Percentiles rank a stretch among this genome's conserved stretches.
Evolutionary conservation across 192 early-diverging fungal species (phyloP).

Genomic region (Coemansia sp.): DNA sequence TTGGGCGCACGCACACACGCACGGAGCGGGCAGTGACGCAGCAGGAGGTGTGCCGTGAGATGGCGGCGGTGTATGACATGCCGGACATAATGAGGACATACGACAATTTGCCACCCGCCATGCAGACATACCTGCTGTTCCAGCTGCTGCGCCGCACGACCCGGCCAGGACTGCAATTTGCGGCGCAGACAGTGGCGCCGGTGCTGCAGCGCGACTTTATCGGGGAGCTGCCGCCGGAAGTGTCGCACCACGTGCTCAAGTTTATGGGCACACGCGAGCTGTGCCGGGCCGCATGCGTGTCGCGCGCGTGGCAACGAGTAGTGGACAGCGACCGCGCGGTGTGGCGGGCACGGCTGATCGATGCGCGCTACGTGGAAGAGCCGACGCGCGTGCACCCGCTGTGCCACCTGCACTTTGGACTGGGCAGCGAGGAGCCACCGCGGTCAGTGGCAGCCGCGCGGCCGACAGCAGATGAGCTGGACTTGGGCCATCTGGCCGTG

Average conservation of each 20-base stretch:
- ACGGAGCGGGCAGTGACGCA: conserved; percentile 8
- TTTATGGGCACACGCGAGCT: conserved; percentile 81
- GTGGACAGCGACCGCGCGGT: conserved; percentile 66
- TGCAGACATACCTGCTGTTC: conserved; percentile 87
- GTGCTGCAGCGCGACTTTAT: conserved; percentile 91
- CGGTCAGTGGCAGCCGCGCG: conserved; percentile 8
- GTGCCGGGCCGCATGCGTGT: conserved; percentile 78
- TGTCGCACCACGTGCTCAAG: conserved; percentile 72
- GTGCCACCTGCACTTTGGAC: conserved; percentile 44
- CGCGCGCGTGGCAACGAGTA: conserved; percentile 71
- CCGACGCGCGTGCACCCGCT: conserved; percentile 32
- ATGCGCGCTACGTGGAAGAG: conserved; percentile 35
- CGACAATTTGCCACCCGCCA: conserved; percentile 68
- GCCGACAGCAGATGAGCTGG: conserved; percentile 29
- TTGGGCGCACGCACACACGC: conserved; percentile 10
- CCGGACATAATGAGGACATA: conserved; percentile 69
- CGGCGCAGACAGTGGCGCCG: conserved; percentile 85
- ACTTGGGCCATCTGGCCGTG: conserved; percentile 22
- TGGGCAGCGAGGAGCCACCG: conserved; percentile 24
- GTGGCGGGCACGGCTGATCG: conserved; percentile 41
- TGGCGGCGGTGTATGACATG: conserved; percentile 47
- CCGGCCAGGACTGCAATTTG: conserved; percentile 82
- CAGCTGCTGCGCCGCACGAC: conserved; percentile 83
- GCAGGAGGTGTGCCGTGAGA: conserved; percentile 13
- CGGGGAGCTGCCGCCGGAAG: conserved; percentile 65